Base-by-base conservation (phyloP, 2,329 filamentous ascomycete genomes). In the Pseudogymnoascus sp. region DNA sequence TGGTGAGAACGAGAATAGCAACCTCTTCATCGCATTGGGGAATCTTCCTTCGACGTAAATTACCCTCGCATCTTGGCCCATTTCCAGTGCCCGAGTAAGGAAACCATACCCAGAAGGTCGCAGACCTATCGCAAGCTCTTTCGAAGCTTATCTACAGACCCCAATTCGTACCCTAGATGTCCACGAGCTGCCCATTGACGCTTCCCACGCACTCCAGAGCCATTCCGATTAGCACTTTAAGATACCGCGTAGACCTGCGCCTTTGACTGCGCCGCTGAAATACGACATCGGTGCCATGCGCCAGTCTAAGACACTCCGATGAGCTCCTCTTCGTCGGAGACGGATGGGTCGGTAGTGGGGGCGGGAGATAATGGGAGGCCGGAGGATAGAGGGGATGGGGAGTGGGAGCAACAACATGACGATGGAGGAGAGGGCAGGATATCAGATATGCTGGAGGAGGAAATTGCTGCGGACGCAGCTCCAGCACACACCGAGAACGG, bases 271-370 rank as follows among this genome's bases (percentile, higher is more conserved):
- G 60, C 42, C 63, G 45, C 60, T 71, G 64, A 69, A 35, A 63
- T 59, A 28, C 33, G 62, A 60, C 36, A 59, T 66, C 66, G 66
- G 70, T 68, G 67, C 67, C 65, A 70, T 70, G 75, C 71, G 62
- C 70, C 63, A 66, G 60, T 60, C 28, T 55, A 61, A 19, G 73
- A 73, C 72, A 76, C 75, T 80, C 82, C 79, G 79, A 90, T 90
- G 87, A 89, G 84, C 84, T 85, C 83, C 79, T 83, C 80, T 80
- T 80, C 80, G 75, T 80, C 80, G 79, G 82, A 82, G 79, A 83
- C 77, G 75, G 79, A 84, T 55, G 49, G 49, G 49, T 55, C 74
- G 80, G 81, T 75, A 82, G 83, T 78, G 82, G 78, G 77, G 58
- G 78, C 78, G 74, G 80, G 85, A 72, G 79, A 82, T 71, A 76